phyloP scores from a whole-genome alignment of 176 grass and related monocot species.

The Calamus simplicifolius region DNA sequence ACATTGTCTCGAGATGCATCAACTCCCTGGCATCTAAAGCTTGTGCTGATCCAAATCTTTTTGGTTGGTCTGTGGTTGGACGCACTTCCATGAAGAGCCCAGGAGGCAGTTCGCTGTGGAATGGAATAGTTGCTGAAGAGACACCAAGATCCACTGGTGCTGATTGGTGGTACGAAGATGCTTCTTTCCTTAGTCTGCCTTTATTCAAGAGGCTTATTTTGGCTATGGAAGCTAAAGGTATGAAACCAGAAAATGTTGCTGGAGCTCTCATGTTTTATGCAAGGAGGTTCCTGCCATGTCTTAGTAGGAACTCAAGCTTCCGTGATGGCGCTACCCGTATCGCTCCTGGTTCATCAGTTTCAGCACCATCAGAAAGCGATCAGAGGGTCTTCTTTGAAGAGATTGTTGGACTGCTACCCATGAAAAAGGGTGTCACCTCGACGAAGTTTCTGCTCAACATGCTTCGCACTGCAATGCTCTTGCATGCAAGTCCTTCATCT shows the following conservation, averaged over 20 bases:
- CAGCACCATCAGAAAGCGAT: conserved; percentile 47
- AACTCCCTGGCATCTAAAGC: conserved; percentile 58
- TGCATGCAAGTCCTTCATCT: conserved; percentile 61
- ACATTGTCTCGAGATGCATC: conserved; percentile 68
- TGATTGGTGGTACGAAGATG: conserved; percentile 83
- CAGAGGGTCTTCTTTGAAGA: conserved; percentile 86
- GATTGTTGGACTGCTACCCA: conserved; percentile 71
- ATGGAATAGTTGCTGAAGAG: conserved; percentile 41
- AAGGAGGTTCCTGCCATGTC: conserved; percentile 42
- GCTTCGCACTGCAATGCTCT: conserved; percentile 66
- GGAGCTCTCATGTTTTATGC: conserved; percentile 64
- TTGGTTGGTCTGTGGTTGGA: background rate
- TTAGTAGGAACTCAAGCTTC: conserved; percentile 57
- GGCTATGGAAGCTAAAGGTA: conserved; percentile 56
- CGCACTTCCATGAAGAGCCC: conserved; percentile 8
- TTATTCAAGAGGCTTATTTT: conserved; percentile 78
- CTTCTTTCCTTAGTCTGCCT: conserved; percentile 55
- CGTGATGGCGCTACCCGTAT: conserved; percentile 33
- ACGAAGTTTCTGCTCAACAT: conserved; percentile 66
- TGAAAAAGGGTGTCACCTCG: conserved; percentile 61
- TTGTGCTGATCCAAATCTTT: conserved; percentile 2
- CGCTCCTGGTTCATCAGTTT: conserved; percentile 35
- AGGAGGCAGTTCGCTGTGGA: conserved; percentile 41
- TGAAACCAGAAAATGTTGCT: conserved; percentile 54
- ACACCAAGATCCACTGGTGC: conserved; percentile 21